Conservation (phyloP, 768 basidiomycete species). For the Cystobasidiopsis lactophilus region DNA sequence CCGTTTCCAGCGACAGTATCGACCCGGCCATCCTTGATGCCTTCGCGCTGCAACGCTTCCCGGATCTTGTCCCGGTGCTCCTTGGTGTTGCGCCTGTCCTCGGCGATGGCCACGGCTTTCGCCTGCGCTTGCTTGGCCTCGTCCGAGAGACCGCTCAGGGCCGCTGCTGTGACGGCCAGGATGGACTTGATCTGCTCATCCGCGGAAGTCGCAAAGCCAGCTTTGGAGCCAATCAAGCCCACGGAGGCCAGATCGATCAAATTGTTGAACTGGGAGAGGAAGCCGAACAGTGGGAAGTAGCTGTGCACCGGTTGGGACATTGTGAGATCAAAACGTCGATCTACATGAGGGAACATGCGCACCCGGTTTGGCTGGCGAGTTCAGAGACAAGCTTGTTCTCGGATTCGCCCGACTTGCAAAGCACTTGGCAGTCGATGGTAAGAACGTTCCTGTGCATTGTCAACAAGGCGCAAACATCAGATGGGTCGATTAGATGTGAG, state of each 20-base stretch:
- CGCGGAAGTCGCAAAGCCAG: constrained; percentile 58
- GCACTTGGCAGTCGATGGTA: constrained; percentile 58
- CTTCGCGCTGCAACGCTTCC: constrained; percentile 21
- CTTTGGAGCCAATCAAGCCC: constrained; percentile 91
- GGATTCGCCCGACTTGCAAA: constrained; percentile 34
- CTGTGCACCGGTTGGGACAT: constrained; percentile 32
- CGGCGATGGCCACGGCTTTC: constrained; percentile 27
- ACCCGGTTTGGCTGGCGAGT: neutral
- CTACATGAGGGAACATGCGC: too few species aligned
- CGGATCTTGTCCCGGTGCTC: constrained; percentile 24
- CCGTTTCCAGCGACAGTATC: constrained; percentile 73
- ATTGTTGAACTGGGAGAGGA: constrained; percentile 43
- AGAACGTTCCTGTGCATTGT: constrained; percentile 36
- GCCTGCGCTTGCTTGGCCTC: constrained; percentile 22
- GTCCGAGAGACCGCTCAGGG: constrained; percentile 40
- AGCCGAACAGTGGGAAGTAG: constrained; percentile 68
- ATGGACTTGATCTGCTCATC: constrained; percentile 60
- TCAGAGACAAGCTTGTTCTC: constrained; percentile 19
- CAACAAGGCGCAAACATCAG: neutral
- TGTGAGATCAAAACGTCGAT: neutral
- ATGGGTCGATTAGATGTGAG: neutral
- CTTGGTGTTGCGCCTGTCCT: constrained; percentile 27
- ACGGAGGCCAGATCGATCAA: constrained; percentile 78
- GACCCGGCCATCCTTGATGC: constrained; percentile 42
- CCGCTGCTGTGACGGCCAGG: constrained; percentile 50